A percentile compares a stretch with the other conserved stretches of the same genome.
Conservation (phyloP, 768 basidiomycete species). For the Leucocoprinus sp. region DNA sequence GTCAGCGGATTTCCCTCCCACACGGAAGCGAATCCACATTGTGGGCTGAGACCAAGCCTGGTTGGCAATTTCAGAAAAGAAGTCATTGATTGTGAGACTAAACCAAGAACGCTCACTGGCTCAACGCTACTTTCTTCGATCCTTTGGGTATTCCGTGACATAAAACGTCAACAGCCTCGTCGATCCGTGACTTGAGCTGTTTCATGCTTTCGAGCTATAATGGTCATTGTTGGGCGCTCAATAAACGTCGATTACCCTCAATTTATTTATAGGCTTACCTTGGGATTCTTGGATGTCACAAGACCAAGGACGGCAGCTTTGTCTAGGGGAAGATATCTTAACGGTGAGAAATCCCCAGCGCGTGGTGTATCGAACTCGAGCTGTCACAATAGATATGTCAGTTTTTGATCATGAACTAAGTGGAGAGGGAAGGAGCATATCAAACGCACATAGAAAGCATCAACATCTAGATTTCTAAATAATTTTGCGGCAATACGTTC, state of each 20-base stretch:
- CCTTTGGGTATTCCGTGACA: slow-evolving; percentile 34
- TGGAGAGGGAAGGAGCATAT: background rate
- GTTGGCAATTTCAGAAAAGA: background rate
- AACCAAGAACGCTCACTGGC: slow-evolving; percentile 39
- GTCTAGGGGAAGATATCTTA: slow-evolving; percentile 40
- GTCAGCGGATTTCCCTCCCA: slow-evolving; percentile 51
- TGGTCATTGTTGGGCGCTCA: background rate
- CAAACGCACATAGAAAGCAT: slow-evolving; percentile 41
- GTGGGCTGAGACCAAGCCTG: slow-evolving; percentile 51
- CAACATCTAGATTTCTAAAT: slow-evolving; percentile 52
- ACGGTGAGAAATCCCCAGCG: slow-evolving; percentile 51
- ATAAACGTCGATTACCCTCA: background rate
- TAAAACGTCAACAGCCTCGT: slow-evolving; percentile 45
- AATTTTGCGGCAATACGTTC: slow-evolving; percentile 44
- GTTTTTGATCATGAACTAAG: background rate
- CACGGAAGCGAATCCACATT: slow-evolving; percentile 55
- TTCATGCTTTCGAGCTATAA: slow-evolving; percentile 41
- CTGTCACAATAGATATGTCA: slow-evolving; percentile 22
- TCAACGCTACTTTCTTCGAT: slow-evolving; percentile 40
- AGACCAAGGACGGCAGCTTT: slow-evolving; percentile 42
- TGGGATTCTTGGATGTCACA: slow-evolving; percentile 39
- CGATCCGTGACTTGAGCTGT: slow-evolving; percentile 40
- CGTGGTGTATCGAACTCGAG: slow-evolving; percentile 62
- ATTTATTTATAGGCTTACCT: slow-evolving; percentile 27
- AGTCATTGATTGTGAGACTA: slow-evolving; percentile 4